Conservation (phyloP, 2,329 filamentous ascomycete species). For the Cladophialophora exuberans region DNA sequence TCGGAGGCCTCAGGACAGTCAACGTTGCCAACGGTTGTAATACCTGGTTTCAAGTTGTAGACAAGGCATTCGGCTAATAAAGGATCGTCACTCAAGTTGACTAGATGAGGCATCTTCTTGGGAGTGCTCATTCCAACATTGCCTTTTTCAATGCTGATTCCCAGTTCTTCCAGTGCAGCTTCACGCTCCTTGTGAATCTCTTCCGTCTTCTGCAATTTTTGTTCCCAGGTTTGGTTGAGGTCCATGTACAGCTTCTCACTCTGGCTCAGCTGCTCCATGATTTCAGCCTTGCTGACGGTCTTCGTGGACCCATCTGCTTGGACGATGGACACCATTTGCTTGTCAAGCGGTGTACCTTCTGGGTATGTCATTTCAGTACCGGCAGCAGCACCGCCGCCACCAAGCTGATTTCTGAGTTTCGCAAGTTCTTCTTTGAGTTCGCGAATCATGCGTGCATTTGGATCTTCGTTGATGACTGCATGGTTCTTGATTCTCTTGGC, state of each 20-base stretch:
- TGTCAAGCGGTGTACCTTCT: constrained; percentile 86
- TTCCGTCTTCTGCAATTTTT: constrained; percentile 93
- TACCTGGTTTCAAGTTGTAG: constrained; percentile 96
- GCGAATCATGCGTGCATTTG: constrained; percentile 97
- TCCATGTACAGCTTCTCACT: constrained; percentile 96
- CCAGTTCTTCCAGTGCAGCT: constrained; percentile 89
- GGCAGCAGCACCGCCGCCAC: constrained; percentile 49
- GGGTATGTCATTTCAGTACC: constrained; percentile 80
- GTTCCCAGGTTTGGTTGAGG: constrained; percentile 97
- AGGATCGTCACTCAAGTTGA: constrained; percentile 95
- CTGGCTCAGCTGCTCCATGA: constrained; percentile 92
- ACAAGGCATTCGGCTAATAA: constrained; percentile 93
- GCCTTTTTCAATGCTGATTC: constrained; percentile 98
- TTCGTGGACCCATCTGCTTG: constrained; percentile 82
- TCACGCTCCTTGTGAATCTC: constrained; percentile 97
- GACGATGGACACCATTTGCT: constrained; percentile 95
- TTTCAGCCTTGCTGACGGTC: constrained; percentile 97
- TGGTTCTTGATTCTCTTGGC: constrained; percentile 99
- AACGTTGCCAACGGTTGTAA: constrained; percentile 91
- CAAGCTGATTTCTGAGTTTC: constrained; percentile 82
- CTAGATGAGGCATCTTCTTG: constrained; percentile 98
- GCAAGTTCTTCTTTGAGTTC: constrained; percentile 95
- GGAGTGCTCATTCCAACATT: constrained; percentile 94
- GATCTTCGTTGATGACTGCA: constrained; percentile 97
- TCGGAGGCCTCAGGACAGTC: constrained; percentile 83